Evolutionary conservation across 768 basidiomycete genomes (phyloP).

Genomic region (Panaeolus papilionaceus): DNA sequence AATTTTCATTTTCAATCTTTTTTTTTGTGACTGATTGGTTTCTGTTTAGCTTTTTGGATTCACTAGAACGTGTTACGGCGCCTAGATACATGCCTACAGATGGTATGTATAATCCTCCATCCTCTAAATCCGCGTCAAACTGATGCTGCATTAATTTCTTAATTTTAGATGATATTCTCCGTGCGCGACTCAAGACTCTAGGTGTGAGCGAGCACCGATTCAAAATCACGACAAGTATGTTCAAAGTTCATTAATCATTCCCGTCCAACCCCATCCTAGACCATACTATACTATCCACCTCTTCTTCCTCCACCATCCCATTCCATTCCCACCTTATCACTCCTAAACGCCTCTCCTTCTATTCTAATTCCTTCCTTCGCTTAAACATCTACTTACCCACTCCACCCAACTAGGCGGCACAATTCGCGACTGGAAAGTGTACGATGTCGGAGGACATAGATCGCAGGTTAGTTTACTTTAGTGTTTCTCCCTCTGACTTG

Average conservation of each 20-base stretch:
- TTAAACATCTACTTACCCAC: constrained; percentile 10
- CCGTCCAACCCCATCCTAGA: no score
- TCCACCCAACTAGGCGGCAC: constrained; percentile 17
- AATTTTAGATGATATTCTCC: constrained; percentile 68
- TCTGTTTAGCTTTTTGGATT: constrained; percentile 69
- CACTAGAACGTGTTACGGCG: constrained; percentile 64
- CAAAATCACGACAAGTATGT: constrained; percentile 55
- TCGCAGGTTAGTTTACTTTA: constrained; percentile 55
- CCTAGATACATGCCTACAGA: constrained; percentile 70
- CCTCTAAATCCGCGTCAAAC: constrained; percentile 1
- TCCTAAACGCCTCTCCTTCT: not conserved
- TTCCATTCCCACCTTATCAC: not conserved
- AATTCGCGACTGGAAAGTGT: constrained; percentile 49
- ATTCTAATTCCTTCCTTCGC: not conserved
- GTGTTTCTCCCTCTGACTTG: not conserved
- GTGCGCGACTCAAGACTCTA: constrained; percentile 69
- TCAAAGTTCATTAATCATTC: not conserved
- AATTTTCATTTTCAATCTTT: not conserved
- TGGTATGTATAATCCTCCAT: constrained; percentile 44
- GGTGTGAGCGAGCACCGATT: constrained; percentile 79
- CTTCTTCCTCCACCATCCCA: not conserved
- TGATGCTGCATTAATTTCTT: constrained; percentile 9
- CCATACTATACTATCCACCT: not conserved
- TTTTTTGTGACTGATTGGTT: constrained; percentile 20
- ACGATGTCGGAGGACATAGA: constrained; percentile 68